A percentile compares a stretch with the other conserved stretches of the same genome.
phyloP scores from a whole-genome alignment of 164 flowering plant genomes.

The Warburgia ugandensis region DNA sequence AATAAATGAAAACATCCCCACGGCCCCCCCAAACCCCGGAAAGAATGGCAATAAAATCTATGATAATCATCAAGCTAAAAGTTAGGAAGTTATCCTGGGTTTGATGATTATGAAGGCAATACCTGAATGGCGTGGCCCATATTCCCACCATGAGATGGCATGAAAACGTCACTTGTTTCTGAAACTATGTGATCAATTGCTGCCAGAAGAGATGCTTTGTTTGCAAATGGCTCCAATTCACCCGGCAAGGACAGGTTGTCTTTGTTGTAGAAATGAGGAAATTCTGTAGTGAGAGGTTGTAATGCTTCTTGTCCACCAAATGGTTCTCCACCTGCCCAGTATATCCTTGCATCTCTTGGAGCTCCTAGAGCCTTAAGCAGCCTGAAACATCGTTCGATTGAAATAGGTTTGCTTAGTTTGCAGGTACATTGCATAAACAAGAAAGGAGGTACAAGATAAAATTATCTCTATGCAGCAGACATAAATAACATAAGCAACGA shows the following conservation, averaged over 20 bases:
- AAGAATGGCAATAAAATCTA: too few species aligned
- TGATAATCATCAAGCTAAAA: too few species aligned
- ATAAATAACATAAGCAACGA: too few species aligned
- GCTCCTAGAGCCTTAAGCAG: constrained; percentile 94
- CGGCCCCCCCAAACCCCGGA: too few species aligned
- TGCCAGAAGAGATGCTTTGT: constrained; percentile 77
- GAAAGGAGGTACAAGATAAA: too few species aligned
- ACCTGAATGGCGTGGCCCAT: constrained; percentile 99
- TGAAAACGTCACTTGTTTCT: constrained; percentile 82
- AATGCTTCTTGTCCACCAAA: constrained; percentile 85
- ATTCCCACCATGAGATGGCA: constrained; percentile 99
- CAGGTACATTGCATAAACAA: too few species aligned
- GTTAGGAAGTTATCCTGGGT: too few species aligned
- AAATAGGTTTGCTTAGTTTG: too few species aligned
- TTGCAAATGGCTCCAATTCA: constrained; percentile 69
- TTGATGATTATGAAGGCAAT: too few species aligned
- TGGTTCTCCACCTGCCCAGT: constrained; percentile 92
- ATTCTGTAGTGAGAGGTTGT: constrained; percentile 57
- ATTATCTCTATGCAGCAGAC: too few species aligned
- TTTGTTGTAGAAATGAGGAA: constrained; percentile 80
- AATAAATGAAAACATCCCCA: too few species aligned
- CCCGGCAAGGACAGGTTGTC: constrained; percentile 82
- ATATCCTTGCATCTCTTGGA: constrained; percentile 71
- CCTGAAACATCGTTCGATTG: too few species aligned
- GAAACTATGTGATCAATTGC: constrained; percentile 85